Conservation (phyloP, 305 asterid genomes). For the Lippia alba region DNA sequence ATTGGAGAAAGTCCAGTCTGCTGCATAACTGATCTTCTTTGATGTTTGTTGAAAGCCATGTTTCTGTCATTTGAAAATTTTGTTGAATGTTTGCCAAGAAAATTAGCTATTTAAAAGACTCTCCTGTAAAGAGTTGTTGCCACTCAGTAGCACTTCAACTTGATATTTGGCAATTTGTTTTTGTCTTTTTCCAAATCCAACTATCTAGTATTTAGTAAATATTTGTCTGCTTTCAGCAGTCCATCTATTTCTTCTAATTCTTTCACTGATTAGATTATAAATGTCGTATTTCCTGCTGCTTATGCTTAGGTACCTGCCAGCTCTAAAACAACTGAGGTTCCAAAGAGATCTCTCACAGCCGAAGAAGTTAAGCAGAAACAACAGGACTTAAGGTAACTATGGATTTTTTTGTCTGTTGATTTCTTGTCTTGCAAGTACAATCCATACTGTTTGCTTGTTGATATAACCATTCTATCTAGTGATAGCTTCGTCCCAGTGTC, state of each 20-base stretch:
- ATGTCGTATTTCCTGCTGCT: conserved; percentile 23
- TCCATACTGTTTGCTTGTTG: conserved; percentile 5
- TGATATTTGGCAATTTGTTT: neutral
- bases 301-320: conserved; percentile 68
- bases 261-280: conserved; percentile 25
- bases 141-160: conserved; percentile 4
- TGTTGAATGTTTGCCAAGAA: neutral
- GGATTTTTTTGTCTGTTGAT: conserved; percentile 16
- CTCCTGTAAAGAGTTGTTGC: conserved; percentile 11
- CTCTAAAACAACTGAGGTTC: conserved; percentile 65
- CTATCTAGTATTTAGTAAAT: neutral
- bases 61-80: neutral
- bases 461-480: conserved; percentile 21
- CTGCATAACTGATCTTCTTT: neutral
- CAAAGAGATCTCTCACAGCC: conserved; percentile 80
- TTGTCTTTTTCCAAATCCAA: conserved; percentile 3
- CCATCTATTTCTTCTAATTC: neutral
- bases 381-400: conserved; percentile 73
- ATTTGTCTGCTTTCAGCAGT: neutral
- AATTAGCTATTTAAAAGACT: conserved; percentile 8
- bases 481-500: conserved; percentile 7
- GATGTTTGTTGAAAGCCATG: neutral
- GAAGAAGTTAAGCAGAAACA: conserved; percentile 82
- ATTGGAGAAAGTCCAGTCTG: neutral
- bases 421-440: conserved; percentile 18